A percentile compares a stretch with the other conserved stretches of the same genome.
Evolutionary conservation across 805 yeast species (phyloP).

Genomic region (Yarrowia sp.): DNA sequence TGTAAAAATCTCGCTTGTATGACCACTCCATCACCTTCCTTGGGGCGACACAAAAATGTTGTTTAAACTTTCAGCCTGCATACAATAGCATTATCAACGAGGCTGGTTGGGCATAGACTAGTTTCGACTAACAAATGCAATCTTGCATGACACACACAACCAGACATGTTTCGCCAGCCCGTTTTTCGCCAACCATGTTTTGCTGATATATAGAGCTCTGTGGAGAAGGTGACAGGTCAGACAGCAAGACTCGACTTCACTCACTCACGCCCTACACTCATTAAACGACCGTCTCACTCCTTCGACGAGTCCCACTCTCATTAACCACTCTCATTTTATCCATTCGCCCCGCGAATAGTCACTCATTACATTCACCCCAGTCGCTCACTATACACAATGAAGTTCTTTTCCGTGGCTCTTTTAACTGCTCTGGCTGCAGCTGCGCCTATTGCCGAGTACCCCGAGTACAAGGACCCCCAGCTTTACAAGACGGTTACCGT

Average conservation of each 20-base stretch:
- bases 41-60: neutral
- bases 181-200: neutral
- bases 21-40: too few relatives aligned
- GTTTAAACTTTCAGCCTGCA: neutral
- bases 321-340: too few relatives aligned
- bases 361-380: neutral
- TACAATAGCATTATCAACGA: neutral
- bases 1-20: too few relatives aligned
- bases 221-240: neutral
- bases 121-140: neutral
- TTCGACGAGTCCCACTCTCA: too few relatives aligned
- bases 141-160: neutral
- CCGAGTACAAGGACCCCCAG: slow-evolving; percentile 23
- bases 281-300: neutral
- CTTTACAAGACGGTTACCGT: slow-evolving; percentile 30
- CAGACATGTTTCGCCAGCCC: neutral
- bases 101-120: neutral
- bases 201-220: neutral
- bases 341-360: neutral
- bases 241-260: neutral
- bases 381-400: neutral
- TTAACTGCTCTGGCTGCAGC: slow-evolving; percentile 2
- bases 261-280: neutral
- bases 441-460: slow-evolving; percentile 18
- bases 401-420: slow-evolving; percentile 1